Evolutionary conservation across 1,284 basidiomycete genomes (phyloP).

Genomic region (Stygiomarasmius scandens): DNA sequence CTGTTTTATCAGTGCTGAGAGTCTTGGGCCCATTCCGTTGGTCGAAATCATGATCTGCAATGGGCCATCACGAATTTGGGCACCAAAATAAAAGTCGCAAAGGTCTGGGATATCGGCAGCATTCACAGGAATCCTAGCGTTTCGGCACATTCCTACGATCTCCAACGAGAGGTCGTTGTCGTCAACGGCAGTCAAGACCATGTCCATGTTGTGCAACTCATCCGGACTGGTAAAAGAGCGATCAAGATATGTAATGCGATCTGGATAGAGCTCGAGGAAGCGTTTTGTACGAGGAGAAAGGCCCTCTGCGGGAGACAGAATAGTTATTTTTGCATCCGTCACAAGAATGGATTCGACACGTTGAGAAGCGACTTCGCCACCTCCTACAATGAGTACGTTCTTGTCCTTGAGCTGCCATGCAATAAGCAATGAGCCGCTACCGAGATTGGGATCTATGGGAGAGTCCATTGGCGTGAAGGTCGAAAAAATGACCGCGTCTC

Average conservation of each 20-base stretch:
- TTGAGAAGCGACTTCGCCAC: slow-evolving; percentile 84
- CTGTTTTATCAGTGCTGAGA: slow-evolving; percentile 83
- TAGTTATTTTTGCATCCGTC: slow-evolving; percentile 62
- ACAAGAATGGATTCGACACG: slow-evolving; percentile 73
- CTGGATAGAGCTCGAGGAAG: slow-evolving; percentile 50
- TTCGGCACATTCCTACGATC: slow-evolving; percentile 77
- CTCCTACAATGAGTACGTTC: slow-evolving; percentile 84
- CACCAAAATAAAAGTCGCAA: slow-evolving; percentile 99
- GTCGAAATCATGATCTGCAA: slow-evolving; percentile 97
- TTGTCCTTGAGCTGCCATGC: slow-evolving; percentile 88
- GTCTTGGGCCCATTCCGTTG: slow-evolving; percentile 90
- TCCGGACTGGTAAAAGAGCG: slow-evolving; percentile 62
- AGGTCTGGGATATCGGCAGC: slow-evolving; percentile 94
- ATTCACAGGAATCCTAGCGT: slow-evolving; percentile 83
- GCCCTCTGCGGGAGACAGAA: slow-evolving; percentile 64
- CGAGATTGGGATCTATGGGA: slow-evolving; percentile 21
- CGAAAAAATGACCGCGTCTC: not conserved
- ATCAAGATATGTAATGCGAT: slow-evolving; percentile 73
- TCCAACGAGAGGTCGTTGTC: slow-evolving; percentile 71
- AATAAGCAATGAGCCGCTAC: slow-evolving; percentile 75
- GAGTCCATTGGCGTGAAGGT: not conserved
- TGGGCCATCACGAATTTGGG: slow-evolving; percentile 88
- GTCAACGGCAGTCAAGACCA: slow-evolving; percentile 96
- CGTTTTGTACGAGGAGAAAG: slow-evolving; percentile 61
- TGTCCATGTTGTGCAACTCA: slow-evolving; percentile 72